Base-by-base conservation (phyloP, 768 basidiomycete species). In the Boletales sp. region DNA sequence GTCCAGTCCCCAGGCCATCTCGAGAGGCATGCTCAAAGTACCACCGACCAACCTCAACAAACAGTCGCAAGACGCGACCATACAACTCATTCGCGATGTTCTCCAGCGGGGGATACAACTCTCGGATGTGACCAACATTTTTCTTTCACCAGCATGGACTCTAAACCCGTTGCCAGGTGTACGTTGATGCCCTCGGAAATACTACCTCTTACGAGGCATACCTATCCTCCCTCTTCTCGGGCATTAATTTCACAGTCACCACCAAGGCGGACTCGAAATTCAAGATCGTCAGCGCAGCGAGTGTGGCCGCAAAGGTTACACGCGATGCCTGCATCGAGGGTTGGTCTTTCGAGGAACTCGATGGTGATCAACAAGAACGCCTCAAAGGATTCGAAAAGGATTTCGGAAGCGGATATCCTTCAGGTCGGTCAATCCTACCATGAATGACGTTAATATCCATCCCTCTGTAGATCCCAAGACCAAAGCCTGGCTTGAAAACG, bases 231-330 rank as follows among this genome's bases (percentile, higher is more conserved):
- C 62, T 84, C 30, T 99, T 97, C 67, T 90, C 91, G 0, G 83
- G 81, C 8, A 88, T 97, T 55, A 71, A 73, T 36, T 94, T 99
- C 65, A 94, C 90, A 0, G 97, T 99, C 19, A 80, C 84, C 10
- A 81, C 83, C 24, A 97, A 99, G 69, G 97, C 97, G 14, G 97
- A 99, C 63, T 84, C 86, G n/a, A 84, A 90, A 53, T 99, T 82
- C 78, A 97, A 94, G 62, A 94, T 99, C 52, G 97, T 99, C 51
- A 87, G 92, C 18, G 97, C 97, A 7, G 97, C 95, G 2, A 93
- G 90, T 65, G 91, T 98, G n/a, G 93, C 93, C 3, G 97, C 97
- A 2, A 99, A 99, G 70, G 94, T 95, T 24, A 97, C 94, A 1
- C 77, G 95, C 48, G 95, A 98, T 61, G 83, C 86, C 8, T 93